Evolutionary conservation across 768 basidiomycete species (phyloP), one percentile per base, ranked within the genome.

Genomic region (Mycena leptocephala): DNA sequence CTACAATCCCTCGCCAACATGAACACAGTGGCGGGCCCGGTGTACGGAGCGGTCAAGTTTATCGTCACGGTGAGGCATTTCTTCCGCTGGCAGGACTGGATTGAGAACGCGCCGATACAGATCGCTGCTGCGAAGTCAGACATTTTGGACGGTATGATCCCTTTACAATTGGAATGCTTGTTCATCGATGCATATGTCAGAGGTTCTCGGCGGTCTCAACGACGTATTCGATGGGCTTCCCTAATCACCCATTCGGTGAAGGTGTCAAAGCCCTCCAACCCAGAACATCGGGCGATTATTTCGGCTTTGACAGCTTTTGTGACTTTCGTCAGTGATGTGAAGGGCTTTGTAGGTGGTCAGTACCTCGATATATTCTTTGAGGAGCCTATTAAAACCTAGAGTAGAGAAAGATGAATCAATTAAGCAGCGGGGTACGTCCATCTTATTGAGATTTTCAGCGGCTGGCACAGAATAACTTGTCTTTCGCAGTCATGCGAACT

Each of bases 61-160:
- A 67, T 67, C 22, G 66, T 67, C 48, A 67, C 66, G 51, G 66
- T 67, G n/a, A 67, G n/a, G 26, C 6, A 67, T n/a, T 51, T 35
- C 8, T 22, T 55, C 32, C 2, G 37, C 66, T 24, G 11, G 33
- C 51, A 67, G 8, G 46, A 20, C 51, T 26, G 16, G 10, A 39
- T 53, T 53, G 18, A 53, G 13, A 53, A 4, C 32, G 26, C 46
- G 26, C 51, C 51, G 10, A 3, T 37, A 13, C 46, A 67, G 66
- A 67, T 67, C n/a, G 66, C 66, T 39, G 66, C 66, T 55, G 66
- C 66, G n/a, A 67, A 67, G 26, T 53, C 51, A 13, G 66, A 67
- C 18, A 67, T 67, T 67, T 55, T 67, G 35, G 66, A 67, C 10
- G 66, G 66, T 67, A 46, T 14, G 63, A 8, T 48, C 48, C 26